Conservation (phyloP, 192 early-diverging fungal genomes). For the Backusella tarrabulga region DNA sequence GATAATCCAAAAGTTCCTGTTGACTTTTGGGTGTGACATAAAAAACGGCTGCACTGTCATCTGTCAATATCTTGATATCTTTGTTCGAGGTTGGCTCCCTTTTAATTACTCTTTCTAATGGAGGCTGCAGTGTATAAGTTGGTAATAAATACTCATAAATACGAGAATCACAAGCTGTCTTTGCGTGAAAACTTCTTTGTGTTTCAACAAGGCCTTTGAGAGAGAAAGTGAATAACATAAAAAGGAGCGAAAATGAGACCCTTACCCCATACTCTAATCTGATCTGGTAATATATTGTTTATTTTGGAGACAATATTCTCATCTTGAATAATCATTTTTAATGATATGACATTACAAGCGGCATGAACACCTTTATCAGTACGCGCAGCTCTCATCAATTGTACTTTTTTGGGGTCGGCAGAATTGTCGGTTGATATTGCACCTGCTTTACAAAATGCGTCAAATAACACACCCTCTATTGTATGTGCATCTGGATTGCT, state of each 20-base stretch:
- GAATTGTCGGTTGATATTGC: constrained; percentile 88
- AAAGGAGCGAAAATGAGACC: not conserved
- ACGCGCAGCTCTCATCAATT: constrained; percentile 88
- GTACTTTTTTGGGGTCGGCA: constrained; percentile 73
- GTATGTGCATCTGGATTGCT: constrained; percentile 79
- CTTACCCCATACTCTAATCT: constrained; percentile 88
- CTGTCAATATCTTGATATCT: not conserved
- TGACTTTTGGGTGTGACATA: constrained; percentile 57
- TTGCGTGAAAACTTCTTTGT: constrained; percentile 82
- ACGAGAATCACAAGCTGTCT: constrained; percentile 89
- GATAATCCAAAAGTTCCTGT: constrained; percentile 55
- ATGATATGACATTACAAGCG: constrained; percentile 89
- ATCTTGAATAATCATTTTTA: constrained; percentile 89
- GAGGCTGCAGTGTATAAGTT: constrained; percentile 75
- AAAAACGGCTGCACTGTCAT: not conserved
- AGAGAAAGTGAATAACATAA: not conserved
- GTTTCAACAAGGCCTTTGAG: constrained; percentile 62
- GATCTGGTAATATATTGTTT: constrained; percentile 78
- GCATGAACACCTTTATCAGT: constrained; percentile 99
- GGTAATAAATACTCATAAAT: constrained; percentile 97
- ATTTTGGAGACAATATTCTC: constrained; percentile 73
- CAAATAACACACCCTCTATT: constrained; percentile 91
- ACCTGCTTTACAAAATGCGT: constrained; percentile 77
- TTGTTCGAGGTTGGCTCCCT: not conserved
- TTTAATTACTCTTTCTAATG: not conserved